phyloP scores from a whole-genome alignment of 148 eudicot species.

The Dianthus caryophyllus region DNA sequence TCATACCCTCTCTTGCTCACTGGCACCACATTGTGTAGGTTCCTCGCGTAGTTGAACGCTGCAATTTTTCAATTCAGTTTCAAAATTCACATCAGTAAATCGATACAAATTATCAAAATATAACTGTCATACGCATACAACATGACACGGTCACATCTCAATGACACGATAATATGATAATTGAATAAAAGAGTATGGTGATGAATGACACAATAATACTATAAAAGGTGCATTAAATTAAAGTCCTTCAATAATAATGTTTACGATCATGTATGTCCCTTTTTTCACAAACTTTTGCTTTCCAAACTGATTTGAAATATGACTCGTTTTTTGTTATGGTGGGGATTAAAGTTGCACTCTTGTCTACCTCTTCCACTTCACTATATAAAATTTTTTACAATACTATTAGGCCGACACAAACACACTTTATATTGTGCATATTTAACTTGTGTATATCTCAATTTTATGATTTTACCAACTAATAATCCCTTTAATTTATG shows the following conservation, averaged over 20 bases:
- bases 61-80: slow-evolving; percentile 3
- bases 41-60: slow-evolving; percentile 39
- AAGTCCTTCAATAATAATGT: neutral
- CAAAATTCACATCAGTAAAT: neutral
- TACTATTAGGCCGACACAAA: neutral
- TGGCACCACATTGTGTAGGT: slow-evolving; percentile 32
- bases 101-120: no score
- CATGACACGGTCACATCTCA: no score
- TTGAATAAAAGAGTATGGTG: no score
- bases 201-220: no score
- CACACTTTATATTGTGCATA: no score
- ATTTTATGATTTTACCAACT: no score
- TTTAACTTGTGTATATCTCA: no score
- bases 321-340: neutral
- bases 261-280: neutral
- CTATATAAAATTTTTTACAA: no score
- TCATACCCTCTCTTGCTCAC: slow-evolving; percentile 26
- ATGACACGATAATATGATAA: no score
- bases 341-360: neutral
- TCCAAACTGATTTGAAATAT: neutral
- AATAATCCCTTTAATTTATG: no score
- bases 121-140: no score
- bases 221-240: neutral
- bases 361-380: neutral
- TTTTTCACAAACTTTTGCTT: neutral